Evolutionary conservation across 2,329 filamentous ascomycete genomes (phyloP).

Genomic region (Arthroderma sp.): DNA sequence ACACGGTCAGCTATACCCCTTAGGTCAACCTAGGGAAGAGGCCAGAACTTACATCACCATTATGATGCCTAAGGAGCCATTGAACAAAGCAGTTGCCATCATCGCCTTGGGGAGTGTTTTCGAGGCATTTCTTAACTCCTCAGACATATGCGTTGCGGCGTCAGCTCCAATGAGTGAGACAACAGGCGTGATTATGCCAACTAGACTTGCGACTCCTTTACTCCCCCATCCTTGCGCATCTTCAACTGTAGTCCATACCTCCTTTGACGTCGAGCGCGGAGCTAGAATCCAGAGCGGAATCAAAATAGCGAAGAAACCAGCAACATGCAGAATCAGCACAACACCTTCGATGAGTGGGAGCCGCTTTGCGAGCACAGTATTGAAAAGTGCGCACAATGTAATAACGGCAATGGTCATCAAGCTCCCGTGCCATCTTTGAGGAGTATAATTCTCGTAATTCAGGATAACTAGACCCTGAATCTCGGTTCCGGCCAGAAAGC

Average conservation of each 20-base stretch:
- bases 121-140: slow-evolving; percentile 29
- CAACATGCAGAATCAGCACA: slow-evolving; percentile 27
- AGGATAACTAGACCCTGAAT: slow-evolving; percentile 24
- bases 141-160: slow-evolving; percentile 14
- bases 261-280: not conserved
- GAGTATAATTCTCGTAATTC: slow-evolving; percentile 23
- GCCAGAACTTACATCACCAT: slow-evolving; percentile 14
- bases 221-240: slow-evolving; percentile 5
- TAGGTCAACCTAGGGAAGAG: not conserved
- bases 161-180: slow-evolving; percentile 4
- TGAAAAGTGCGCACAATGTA: slow-evolving; percentile 19
- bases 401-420: slow-evolving; percentile 29
- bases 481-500: slow-evolving; percentile 23
- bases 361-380: slow-evolving; percentile 18
- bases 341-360: slow-evolving; percentile 23
- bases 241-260: slow-evolving; percentile 2
- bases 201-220: not conserved
- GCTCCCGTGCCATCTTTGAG: slow-evolving; percentile 28
- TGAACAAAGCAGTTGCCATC: slow-evolving; percentile 25
- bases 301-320: slow-evolving; percentile 34
- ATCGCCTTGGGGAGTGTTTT: slow-evolving; percentile 28
- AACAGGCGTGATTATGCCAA: slow-evolving; percentile 4
- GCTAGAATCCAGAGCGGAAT: slow-evolving; percentile 30
- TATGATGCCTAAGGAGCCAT: slow-evolving; percentile 27
- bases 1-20: not conserved